These are phyloP conservation scores for Scenedesmus sp. DNA, from an alignment of 163 green algal species.

Conservation along the genomic window DNA sequence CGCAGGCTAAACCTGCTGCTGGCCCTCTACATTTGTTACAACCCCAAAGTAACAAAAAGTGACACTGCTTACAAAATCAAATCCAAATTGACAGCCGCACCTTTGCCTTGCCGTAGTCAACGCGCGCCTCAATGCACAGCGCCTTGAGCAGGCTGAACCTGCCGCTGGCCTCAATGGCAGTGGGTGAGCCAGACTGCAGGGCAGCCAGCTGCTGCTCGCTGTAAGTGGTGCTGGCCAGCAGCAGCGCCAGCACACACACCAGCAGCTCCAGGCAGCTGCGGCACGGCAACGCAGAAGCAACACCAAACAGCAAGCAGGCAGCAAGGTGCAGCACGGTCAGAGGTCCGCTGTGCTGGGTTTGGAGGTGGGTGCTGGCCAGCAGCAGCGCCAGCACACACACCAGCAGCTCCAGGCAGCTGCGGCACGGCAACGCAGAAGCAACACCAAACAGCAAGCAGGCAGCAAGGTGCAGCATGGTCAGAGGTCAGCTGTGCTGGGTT, in stretches of 20 bases:
- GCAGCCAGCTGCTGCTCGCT: background rate
- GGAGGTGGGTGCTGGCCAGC: background rate
- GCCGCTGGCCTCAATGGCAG: conserved; percentile 22
- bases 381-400: conserved; percentile 5
- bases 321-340: background rate
- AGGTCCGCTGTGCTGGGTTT: background rate
- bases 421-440: background rate
- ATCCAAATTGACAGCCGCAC: background rate
- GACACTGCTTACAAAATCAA: background rate
- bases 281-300: background rate
- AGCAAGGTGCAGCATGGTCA: background rate
- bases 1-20: background rate
- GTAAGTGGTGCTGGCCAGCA: conserved; percentile 64
- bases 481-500: background rate
- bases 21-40: background rate
- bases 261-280: conserved; percentile 78
- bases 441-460: background rate
- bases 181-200: background rate
- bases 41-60: too few relatives aligned
- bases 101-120: conserved; percentile 48
- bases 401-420: conserved; percentile 44
- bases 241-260: conserved; percentile 72
- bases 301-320: background rate
- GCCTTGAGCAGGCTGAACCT: conserved; percentile 35
- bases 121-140: conserved; percentile 35